These are phyloP conservation scores for Spergularia marina DNA, from an alignment of 148 eudicot genomes.

Conservation along the genomic window DNA sequence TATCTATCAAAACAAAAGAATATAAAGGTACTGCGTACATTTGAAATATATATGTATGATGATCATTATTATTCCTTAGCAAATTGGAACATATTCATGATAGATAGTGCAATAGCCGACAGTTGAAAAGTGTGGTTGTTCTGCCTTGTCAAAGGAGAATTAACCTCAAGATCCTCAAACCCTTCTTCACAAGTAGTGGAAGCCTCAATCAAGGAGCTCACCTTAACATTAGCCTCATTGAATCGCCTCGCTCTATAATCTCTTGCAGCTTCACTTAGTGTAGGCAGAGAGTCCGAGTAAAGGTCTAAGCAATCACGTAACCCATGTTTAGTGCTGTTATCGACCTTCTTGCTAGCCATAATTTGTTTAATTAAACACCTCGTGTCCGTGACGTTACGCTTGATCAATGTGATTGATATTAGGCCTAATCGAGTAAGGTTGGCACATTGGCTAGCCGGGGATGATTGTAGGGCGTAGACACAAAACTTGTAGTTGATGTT, in stretches of 20 bases:
- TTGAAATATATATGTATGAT: too few species aligned
- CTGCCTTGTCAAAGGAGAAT: constrained; percentile 45
- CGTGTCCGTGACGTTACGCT: constrained; percentile 23
- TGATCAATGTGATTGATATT: constrained; percentile 15
- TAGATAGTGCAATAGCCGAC: constrained; percentile 51
- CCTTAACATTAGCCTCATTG: constrained; percentile 49
- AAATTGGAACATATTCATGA: constrained; percentile 30
- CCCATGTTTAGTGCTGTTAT: background rate
- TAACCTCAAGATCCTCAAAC: constrained; percentile 43
- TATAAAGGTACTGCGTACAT: too few species aligned
- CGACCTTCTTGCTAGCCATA: constrained; percentile 14
- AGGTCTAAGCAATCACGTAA: constrained; percentile 25
- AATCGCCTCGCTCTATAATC: constrained; percentile 27
- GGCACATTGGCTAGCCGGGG: constrained; percentile 29
- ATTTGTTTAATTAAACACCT: constrained; percentile 22
- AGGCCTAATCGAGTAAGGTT: constrained; percentile 22
- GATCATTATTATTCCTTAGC: too few species aligned
- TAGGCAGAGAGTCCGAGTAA: constrained; percentile 20
- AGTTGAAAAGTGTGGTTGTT: constrained; percentile 40
- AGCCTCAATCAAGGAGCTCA: constrained; percentile 54
- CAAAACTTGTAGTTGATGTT: constrained; percentile 28
- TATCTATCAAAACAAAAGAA: too few species aligned
- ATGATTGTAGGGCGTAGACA: constrained; percentile 28
- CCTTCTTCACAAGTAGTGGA: constrained; percentile 62
- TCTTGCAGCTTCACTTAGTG: constrained; percentile 33